Evolutionary conservation across 805 yeast genomes (phyloP), one percentile per base, ranked within the genome.

Genomic region (Candida pseudoglaebosa): DNA sequence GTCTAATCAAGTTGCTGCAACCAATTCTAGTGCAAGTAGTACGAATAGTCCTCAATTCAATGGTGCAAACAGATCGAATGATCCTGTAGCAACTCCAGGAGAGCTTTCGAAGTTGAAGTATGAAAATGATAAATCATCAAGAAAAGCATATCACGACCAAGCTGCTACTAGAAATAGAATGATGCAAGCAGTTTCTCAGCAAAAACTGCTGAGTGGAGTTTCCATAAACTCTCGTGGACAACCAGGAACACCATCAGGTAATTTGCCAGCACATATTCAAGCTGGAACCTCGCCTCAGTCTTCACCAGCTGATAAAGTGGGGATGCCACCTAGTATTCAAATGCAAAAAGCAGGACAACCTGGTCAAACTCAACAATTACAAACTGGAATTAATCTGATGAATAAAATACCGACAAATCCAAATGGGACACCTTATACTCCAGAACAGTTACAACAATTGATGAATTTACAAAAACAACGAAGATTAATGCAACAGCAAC

Each of bases 111-210:
- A 77, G 44, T 63, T 93, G 65, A 91, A 91, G 59, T 78, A 70
- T 47, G 96, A 91, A 47, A 72, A 95, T 41, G 98, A 91, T 52
- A 82, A 81, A 57, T 82, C 93, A 0, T 73, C 84, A 14, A 88
- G 89, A 46, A 95, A 87, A 47, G 84, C 82, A 2, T 78, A 77
- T 57, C 61, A 77, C 39, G 65, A 64, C 42, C 70, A 71, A 56
- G 67, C 70, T 52, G 65, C 69, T 5, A 62, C 73, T 2, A 52
- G 71, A 34, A 52, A 62, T 9, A 53, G 69, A 42, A 65, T 67
- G 71, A 56, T 61, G 58, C 66, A 67, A 14, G 69, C 73, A 3
- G 68, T 64, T 9, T 62, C 64, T 9, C 71, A 62, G 44, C 70
- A 56, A 32, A 49, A 53, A 24, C 57, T 49, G 32, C 50, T 41